Evolutionary conservation across 2,329 filamentous ascomycete genomes (phyloP).

Genomic region (Nemania bipapillata): DNA sequence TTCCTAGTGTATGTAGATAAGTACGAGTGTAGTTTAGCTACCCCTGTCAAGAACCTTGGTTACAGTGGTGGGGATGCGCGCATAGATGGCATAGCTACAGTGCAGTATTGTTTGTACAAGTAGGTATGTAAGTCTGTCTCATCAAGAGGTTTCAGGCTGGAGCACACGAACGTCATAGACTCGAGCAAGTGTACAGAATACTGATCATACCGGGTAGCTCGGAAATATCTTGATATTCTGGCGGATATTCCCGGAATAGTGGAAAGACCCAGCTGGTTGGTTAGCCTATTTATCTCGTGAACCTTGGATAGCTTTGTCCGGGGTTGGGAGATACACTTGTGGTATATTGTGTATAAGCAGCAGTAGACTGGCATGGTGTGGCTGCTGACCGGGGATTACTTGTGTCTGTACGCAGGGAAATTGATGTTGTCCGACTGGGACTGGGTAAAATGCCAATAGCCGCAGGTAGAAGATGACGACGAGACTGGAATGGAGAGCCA

Average conservation of each 20-base stretch:
- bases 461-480: background rate
- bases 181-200: too few species aligned
- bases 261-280: background rate
- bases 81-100: too few species aligned
- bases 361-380: background rate
- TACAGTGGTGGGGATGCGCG: too few species aligned
- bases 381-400: slow-evolving; percentile 2
- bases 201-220: background rate
- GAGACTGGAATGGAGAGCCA: background rate
- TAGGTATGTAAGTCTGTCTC: background rate
- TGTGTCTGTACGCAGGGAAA: too few species aligned
- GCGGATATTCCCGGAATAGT: slow-evolving; percentile 15
- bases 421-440: background rate
- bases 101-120: too few species aligned
- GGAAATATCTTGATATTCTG: background rate
- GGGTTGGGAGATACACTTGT: background rate
- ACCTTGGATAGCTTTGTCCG: too few species aligned
- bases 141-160: slow-evolving; percentile 4
- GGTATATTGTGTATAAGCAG: too few species aligned
- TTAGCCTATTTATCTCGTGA: slow-evolving; percentile 3
- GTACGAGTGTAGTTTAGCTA: too few species aligned
- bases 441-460: background rate
- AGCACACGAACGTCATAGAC: slow-evolving; percentile 9
- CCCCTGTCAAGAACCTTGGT: too few species aligned
- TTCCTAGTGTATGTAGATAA: too few species aligned